phyloP scores from a whole-genome alignment of 495 filamentous ascomycete species.

The Podospora anserina region DNA sequence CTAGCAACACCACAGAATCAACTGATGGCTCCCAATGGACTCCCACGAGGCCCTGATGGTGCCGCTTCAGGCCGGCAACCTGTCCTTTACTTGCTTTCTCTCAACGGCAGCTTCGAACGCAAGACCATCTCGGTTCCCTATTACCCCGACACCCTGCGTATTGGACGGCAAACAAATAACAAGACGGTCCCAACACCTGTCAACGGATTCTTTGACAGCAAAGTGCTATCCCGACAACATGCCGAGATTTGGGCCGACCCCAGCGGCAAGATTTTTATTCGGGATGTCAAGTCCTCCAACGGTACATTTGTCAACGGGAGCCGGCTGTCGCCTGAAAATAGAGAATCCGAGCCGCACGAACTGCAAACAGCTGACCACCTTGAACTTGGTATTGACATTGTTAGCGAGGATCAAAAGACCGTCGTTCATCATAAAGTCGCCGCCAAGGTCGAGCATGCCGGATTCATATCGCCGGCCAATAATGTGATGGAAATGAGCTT shows the following conservation, averaged over 20 bases:
- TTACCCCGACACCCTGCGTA: constrained; percentile 81
- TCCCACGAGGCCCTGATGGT: constrained; percentile 51
- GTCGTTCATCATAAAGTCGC: constrained; percentile 98
- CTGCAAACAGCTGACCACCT: constrained; percentile 82
- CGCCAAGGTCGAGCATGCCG: constrained; percentile 92
- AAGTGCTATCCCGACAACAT: constrained; percentile 93
- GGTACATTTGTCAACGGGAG: constrained; percentile 97
- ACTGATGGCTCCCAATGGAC: constrained; percentile 36
- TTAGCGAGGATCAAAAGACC: constrained; percentile 96
- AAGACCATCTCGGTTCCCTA: constrained; percentile 93
- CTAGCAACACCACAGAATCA: constrained; percentile 56
- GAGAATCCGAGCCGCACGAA: constrained; percentile 92
- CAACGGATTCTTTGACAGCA: constrained; percentile 97
- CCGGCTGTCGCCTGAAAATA: constrained; percentile 83
- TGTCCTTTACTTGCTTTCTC: constrained; percentile 74
- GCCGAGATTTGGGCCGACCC: constrained; percentile 94
- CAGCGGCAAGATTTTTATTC: constrained; percentile 88
- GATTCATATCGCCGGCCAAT: constrained; percentile 62
- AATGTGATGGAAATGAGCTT: constrained; percentile 85
- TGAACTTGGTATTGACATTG: constrained; percentile 95
- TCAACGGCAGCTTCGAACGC: constrained; percentile 93
- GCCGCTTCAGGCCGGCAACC: constrained; percentile 60
- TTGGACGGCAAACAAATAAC: constrained; percentile 93
- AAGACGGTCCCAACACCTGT: constrained; percentile 85
- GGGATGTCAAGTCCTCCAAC: constrained; percentile 97